phyloP scores from a whole-genome alignment of 805 yeast species.

The Ogataea populi-albae region DNA sequence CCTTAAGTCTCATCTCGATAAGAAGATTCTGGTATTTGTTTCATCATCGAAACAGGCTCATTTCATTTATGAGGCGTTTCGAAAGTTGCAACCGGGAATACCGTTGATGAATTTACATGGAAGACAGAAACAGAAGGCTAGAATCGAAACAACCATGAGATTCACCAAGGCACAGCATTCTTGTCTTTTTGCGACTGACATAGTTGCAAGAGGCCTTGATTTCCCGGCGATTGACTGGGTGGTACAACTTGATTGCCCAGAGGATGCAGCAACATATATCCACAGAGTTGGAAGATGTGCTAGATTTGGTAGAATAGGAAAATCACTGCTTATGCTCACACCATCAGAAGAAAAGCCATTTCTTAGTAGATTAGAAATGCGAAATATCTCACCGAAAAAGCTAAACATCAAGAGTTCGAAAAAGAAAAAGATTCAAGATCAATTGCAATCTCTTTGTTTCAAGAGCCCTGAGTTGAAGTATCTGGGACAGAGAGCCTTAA shows the following conservation, averaged over 20 bases:
- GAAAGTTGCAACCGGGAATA: slow-evolving; percentile 89
- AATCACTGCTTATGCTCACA: slow-evolving; percentile 75
- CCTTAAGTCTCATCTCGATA: slow-evolving; percentile 75
- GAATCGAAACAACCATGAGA: slow-evolving; percentile 77
- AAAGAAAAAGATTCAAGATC: slow-evolving; percentile 71
- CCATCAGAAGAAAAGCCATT: slow-evolving; percentile 83
- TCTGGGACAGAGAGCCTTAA: slow-evolving; percentile 92
- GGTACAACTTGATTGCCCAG: slow-evolving; percentile 89
- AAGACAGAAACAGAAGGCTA: slow-evolving; percentile 83
- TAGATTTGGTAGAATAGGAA: slow-evolving; percentile 80
- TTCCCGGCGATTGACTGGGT: slow-evolving; percentile 96
- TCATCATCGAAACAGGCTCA: slow-evolving; percentile 91
- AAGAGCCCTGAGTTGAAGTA: slow-evolving; percentile 89
- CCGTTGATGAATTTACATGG: slow-evolving; percentile 84
- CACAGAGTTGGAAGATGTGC: slow-evolving; percentile 92
- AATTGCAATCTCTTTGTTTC: slow-evolving; percentile 87
- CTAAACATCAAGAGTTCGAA: slow-evolving; percentile 74
- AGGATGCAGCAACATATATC: slow-evolving; percentile 82
- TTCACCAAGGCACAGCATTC: slow-evolving; percentile 76
- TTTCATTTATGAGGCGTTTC: slow-evolving; percentile 79
- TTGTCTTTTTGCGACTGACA: slow-evolving; percentile 85
- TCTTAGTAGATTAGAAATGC: slow-evolving; percentile 55
- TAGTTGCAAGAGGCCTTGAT: slow-evolving; percentile 89
- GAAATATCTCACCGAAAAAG: slow-evolving; percentile 66
- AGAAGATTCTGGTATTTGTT: slow-evolving; percentile 77